Evolutionary conservation across 805 yeast genomes (phyloP).

Genomic region (Saturnispora serradocipensis): DNA sequence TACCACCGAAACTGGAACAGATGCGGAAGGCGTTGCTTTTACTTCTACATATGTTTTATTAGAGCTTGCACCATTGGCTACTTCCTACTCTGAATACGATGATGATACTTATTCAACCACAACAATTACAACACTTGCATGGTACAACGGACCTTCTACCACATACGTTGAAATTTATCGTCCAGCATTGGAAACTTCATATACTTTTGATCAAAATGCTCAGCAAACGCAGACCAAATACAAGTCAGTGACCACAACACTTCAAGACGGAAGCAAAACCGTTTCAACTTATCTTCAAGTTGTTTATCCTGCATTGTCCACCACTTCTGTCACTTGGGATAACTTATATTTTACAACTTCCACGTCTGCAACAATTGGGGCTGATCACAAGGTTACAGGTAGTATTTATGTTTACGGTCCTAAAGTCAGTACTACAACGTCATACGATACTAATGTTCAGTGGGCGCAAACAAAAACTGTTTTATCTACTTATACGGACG

Average conservation of each 20-base stretch:
- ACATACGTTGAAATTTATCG: conserved; percentile 2
- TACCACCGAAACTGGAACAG: background rate
- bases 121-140: background rate
- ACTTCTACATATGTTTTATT: background rate
- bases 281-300: background rate
- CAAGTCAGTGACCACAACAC: background rate
- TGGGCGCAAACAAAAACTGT: background rate
- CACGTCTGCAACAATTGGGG: background rate
- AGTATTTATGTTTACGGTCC: conserved; percentile 5
- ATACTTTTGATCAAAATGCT: background rate
- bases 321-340: conserved; percentile 1
- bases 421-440: background rate
- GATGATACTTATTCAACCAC: background rate
- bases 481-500: background rate
- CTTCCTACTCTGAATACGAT: conserved; percentile 1
- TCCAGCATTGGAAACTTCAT: conserved; percentile 1
- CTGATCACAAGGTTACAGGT: background rate
- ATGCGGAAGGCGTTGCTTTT: background rate
- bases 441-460: background rate
- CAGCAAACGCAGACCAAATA: background rate
- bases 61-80: conserved; percentile 1
- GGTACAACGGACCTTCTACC: background rate
- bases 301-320: conserved; percentile 2
- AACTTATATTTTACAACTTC: background rate
- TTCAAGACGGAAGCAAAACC: background rate